Percentiles rank a stretch among this genome's conserved stretches.
Evolutionary conservation across 495 filamentous ascomycete species (phyloP).

Genomic region (Penicillium diatomitis): DNA sequence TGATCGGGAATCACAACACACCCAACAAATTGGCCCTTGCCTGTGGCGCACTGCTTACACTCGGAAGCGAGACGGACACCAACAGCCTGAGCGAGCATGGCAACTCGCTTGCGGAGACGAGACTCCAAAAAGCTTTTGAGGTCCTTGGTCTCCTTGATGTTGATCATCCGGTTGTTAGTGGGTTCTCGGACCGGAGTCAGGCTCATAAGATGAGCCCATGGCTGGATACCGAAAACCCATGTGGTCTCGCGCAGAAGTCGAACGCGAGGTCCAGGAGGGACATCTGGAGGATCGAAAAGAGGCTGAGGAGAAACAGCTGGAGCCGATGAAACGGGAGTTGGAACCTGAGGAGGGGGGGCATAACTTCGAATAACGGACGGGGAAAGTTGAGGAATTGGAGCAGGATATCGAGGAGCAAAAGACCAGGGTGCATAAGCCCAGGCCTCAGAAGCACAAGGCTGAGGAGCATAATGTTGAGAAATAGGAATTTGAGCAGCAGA

Average conservation of each 20-base stretch:
- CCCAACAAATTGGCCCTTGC: constrained; percentile 1
- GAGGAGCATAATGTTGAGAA: no score
- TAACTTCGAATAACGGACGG: no score
- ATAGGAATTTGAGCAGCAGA: no score
- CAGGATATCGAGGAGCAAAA: no score
- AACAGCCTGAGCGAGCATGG: background rate
- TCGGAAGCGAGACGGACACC: background rate
- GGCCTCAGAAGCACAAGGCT: no score
- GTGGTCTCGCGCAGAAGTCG: background rate
- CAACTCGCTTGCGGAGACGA: background rate
- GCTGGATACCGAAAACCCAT: background rate
- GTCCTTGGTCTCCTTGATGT: background rate
- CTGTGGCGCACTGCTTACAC: background rate
- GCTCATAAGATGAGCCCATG: background rate
- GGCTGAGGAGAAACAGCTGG: background rate
- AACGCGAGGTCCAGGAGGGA: background rate
- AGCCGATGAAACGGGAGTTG: no score
- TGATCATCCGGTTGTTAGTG: background rate
- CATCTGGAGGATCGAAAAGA: background rate
- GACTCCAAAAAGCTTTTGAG: background rate
- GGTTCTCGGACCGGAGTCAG: constrained; percentile 1
- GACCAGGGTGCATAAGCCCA: no score
- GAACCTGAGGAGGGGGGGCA: no score
- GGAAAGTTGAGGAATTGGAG: no score
- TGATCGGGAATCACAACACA: background rate